Percentiles rank a stretch among this genome's conserved stretches.
These are phyloP conservation scores for Leptomonas pyrrhocoris DNA, from an alignment of 208 protist genomes.

Conservation along the genomic window DNA sequence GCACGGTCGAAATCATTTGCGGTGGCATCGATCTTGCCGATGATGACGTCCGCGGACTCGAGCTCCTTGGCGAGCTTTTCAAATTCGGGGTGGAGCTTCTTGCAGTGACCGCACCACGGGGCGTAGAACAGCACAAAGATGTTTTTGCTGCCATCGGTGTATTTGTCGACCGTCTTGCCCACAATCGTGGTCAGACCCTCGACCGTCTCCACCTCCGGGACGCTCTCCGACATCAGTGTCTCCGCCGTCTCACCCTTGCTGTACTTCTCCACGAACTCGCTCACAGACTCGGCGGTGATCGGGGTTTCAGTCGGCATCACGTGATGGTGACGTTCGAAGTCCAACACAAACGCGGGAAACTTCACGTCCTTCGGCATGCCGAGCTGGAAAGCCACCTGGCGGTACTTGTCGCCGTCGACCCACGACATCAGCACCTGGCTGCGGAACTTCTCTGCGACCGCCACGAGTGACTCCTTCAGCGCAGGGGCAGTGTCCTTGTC, in stretches of 20 bases:
- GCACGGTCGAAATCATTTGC: conserved; percentile 57
- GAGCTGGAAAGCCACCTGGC: conserved; percentile 60
- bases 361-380: conserved; percentile 56
- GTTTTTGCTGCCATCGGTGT: conserved; percentile 71
- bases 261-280: conserved; percentile 61
- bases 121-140: conserved; percentile 96
- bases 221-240: conserved; percentile 55
- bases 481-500: conserved; percentile 29
- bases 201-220: conserved; percentile 71
- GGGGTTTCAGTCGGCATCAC: conserved; percentile 48
- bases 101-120: conserved; percentile 97
- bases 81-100: conserved; percentile 87
- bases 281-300: conserved; percentile 50
- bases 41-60: conserved; percentile 61
- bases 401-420: conserved; percentile 76
- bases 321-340: conserved; percentile 50
- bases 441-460: conserved; percentile 76
- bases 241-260: conserved; percentile 52
- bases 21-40: conserved; percentile 87
- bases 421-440: conserved; percentile 73
- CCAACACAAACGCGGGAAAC: conserved; percentile 84
- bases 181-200: conserved; percentile 87
- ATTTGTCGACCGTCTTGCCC: conserved; percentile 55
- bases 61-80: conserved; percentile 70
- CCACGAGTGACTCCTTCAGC: conserved; percentile 37